Percentiles rank a stretch among this genome's conserved stretches.
Conservation (phyloP, 306 rosid genomes). For the Cicer chorassanicum region DNA sequence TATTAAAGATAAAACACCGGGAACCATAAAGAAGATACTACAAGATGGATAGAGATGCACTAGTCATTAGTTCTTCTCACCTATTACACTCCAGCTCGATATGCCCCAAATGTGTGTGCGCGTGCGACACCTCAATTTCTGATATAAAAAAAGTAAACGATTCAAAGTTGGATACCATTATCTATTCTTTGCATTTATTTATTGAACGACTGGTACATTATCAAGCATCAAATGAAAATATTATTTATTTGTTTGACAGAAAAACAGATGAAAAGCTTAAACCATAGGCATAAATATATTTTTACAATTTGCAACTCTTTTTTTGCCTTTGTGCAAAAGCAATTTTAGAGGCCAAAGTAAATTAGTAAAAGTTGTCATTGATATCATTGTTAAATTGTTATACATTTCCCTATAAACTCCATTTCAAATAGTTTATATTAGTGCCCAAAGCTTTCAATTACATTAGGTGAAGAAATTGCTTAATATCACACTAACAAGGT, state of each 20-base stretch:
- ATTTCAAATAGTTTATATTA: not conserved
- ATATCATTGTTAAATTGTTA: not conserved
- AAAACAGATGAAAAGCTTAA: conserved; percentile 1
- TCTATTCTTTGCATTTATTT: not conserved
- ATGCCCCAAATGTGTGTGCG: not conserved
- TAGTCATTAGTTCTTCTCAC: not conserved
- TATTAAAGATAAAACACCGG: not conserved
- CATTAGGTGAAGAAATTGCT: not conserved
- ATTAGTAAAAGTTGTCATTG: not conserved
- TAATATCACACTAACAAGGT: not conserved
- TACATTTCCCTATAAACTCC: not conserved
- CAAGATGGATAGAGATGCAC: not conserved
- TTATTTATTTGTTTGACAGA: not conserved
- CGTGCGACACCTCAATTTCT: not conserved
- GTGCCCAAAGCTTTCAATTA: not conserved
- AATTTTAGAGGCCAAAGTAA: not conserved
- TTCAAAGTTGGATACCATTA: not conserved
- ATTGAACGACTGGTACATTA: not conserved
- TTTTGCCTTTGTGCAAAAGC: not conserved
- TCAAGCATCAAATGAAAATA: not conserved
- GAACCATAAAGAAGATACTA: not conserved
- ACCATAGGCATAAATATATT: not conserved
- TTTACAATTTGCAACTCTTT: not conserved
- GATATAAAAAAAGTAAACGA: not conserved
- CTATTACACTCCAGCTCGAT: not conserved